Percentiles rank a stretch among this genome's conserved stretches.
Evolutionary conservation across 2,329 filamentous ascomycete genomes (phyloP).

Genomic region (Metarhizium robertsii): DNA sequence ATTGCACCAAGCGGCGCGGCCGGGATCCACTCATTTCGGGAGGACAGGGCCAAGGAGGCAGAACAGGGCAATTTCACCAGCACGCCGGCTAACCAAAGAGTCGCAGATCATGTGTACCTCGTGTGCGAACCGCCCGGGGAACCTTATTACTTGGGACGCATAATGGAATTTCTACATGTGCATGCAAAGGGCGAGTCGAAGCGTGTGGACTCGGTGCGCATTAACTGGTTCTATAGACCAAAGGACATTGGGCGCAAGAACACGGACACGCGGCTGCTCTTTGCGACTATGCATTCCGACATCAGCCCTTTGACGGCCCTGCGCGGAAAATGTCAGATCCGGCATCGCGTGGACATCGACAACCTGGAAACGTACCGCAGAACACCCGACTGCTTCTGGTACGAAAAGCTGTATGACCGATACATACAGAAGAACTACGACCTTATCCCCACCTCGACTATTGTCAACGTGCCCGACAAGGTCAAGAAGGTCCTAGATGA

Average conservation of each 20-base stretch:
- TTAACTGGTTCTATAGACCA: conserved; percentile 98
- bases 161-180: conserved; percentile 96
- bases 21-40: conserved; percentile 7
- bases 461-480: conserved; percentile 91
- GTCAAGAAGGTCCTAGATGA: conserved; percentile 95
- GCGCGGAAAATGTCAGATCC: conserved; percentile 86
- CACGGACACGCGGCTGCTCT: conserved; percentile 82
- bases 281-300: conserved; percentile 98
- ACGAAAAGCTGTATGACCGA: conserved; percentile 92
- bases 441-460: conserved; percentile 80
- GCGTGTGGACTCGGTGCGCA: conserved; percentile 76
- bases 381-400: conserved; percentile 85
- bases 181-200: conserved; percentile 67
- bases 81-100: conserved; percentile 6
- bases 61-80: conserved; percentile 8
- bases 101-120: conserved; percentile 73
- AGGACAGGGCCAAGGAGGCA: conserved; percentile 11
- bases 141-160: conserved; percentile 92
- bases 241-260: conserved; percentile 91
- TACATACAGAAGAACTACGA: conserved; percentile 99
- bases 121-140: conserved; percentile 96
- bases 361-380: conserved; percentile 79
- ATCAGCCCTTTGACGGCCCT: conserved; percentile 85
- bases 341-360: conserved; percentile 77
- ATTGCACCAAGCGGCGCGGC: conserved; percentile 6